Conservation (phyloP, 352 stramenopile genomes). For the Globisporangium barbulae region DNA sequence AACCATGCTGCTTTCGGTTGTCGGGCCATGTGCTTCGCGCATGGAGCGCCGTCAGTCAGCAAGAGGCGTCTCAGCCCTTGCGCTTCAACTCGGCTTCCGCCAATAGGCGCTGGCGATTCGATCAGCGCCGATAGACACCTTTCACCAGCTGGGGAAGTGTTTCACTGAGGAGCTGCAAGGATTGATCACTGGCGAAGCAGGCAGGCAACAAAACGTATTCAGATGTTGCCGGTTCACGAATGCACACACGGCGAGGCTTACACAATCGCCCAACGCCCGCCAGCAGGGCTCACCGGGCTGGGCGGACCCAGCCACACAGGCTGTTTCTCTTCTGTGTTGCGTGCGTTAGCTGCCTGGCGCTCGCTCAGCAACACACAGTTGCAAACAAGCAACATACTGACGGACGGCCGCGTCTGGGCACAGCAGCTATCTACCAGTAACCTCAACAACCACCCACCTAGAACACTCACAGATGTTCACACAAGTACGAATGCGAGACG, state of each 20-base stretch:
- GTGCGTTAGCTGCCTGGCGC: too few species aligned
- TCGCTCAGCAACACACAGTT: neutral
- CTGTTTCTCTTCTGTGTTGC: neutral
- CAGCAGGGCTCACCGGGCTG: neutral
- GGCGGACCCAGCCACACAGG: neutral
- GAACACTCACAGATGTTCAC: neutral
- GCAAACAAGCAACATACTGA: neutral
- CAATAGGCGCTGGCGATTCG: neutral
- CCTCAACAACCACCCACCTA: neutral
- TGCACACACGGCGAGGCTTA: neutral
- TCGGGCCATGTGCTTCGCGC: neutral
- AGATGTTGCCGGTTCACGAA: neutral
- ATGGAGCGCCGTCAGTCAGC: slow-evolving; percentile 5
- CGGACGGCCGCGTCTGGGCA: neutral
- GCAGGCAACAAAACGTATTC: too few species aligned
- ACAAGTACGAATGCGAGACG: neutral
- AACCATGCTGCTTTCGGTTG: slow-evolving; percentile 4
- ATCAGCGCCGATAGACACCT: neutral
- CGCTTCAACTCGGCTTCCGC: slow-evolving; percentile 5
- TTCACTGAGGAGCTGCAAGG: neutral
- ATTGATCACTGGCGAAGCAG: neutral
- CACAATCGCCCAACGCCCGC: neutral
- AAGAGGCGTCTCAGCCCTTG: neutral
- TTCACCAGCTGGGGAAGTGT: slow-evolving; percentile 9
- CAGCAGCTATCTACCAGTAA: slow-evolving; percentile 1